Conservation (phyloP, 345 rosid genomes). For the Pistacia integerrima region DNA sequence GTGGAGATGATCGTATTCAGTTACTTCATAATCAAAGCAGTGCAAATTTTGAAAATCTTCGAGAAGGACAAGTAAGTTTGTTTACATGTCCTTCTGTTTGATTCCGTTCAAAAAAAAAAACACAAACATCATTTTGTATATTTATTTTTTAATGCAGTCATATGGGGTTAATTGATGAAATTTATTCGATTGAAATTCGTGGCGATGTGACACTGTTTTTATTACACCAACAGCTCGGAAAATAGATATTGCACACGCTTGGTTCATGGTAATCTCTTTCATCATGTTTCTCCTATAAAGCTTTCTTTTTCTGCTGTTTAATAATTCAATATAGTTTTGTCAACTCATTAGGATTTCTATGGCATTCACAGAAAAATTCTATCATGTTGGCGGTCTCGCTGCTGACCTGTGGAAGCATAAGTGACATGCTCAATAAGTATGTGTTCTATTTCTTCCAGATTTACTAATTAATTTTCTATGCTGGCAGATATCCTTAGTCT, state of each 20-base stretch:
- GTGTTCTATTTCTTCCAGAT: conserved; percentile 20
- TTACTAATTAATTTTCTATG: not conserved
- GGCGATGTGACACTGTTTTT: conserved; percentile 94
- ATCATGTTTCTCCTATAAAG: not conserved
- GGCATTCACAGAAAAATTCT: conserved; percentile 67
- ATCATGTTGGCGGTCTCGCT: conserved; percentile 71
- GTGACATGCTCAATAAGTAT: conserved; percentile 74
- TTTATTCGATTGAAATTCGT: conserved; percentile 38
- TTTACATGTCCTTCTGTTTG: not conserved
- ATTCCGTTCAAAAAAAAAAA: not conserved
- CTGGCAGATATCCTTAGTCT: too few species aligned
- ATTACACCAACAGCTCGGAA: conserved; percentile 92
- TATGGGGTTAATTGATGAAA: conserved; percentile 32
- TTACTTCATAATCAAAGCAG: conserved; percentile 97
- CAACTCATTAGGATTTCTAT: conserved; percentile 5
- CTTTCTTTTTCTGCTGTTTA: conserved; percentile 5
- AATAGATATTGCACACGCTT: conserved; percentile 80
- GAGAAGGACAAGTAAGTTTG: conserved; percentile 65
- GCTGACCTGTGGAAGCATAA: conserved; percentile 53
- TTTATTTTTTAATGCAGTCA: conserved; percentile 25
- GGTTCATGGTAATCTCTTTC: conserved; percentile 73
- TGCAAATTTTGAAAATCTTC: conserved; percentile 80
- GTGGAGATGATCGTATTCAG: conserved; percentile 86
- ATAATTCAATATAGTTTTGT: conserved; percentile 5
- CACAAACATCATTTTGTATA: conserved; percentile 8